Evolutionary conservation across 805 yeast genomes (phyloP).

Genomic region (Ogataea siamensis): DNA sequence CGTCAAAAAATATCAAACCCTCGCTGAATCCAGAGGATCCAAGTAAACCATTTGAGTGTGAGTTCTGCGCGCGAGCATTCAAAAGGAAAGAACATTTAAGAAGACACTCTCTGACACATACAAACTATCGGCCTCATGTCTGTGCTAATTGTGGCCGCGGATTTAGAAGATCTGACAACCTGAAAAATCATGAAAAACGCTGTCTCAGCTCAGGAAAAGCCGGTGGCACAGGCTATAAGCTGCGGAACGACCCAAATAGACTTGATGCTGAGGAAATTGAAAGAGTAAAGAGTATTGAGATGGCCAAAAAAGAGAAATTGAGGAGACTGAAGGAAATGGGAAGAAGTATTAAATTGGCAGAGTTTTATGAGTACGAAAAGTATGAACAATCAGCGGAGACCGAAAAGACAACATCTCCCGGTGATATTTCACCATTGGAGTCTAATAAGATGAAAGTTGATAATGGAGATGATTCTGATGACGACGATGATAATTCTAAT

Average conservation of each 20-base stretch:
- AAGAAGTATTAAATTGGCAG: slow-evolving; percentile 10
- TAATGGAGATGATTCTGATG: slow-evolving; percentile 4
- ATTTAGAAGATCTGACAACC: slow-evolving; percentile 30
- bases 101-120: slow-evolving; percentile 29
- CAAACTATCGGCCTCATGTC: slow-evolving; percentile 27
- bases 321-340: slow-evolving; percentile 15
- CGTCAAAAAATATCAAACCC: slow-evolving; percentile 25
- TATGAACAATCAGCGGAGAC: too few relatives aligned
- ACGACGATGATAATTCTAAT: neutral
- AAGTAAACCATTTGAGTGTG: slow-evolving; percentile 25
- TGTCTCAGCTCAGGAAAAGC: slow-evolving; percentile 23
- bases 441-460: too few relatives aligned
- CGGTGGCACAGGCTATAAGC: slow-evolving; percentile 22
- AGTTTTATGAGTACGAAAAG: slow-evolving; percentile 2
- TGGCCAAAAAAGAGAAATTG: slow-evolving; percentile 10
- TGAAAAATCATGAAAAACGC: slow-evolving; percentile 28
- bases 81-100: slow-evolving; percentile 29
- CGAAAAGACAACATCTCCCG: too few relatives aligned
- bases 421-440: too few relatives aligned
- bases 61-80: slow-evolving; percentile 27
- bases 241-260: slow-evolving; percentile 24
- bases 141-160: slow-evolving; percentile 29
- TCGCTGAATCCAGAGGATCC: slow-evolving; percentile 20
- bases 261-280: slow-evolving; percentile 24
- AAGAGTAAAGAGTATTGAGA: slow-evolving; percentile 20